Conservation (phyloP, 306 rosid species). For the Trichosanthes cucumerina region DNA sequence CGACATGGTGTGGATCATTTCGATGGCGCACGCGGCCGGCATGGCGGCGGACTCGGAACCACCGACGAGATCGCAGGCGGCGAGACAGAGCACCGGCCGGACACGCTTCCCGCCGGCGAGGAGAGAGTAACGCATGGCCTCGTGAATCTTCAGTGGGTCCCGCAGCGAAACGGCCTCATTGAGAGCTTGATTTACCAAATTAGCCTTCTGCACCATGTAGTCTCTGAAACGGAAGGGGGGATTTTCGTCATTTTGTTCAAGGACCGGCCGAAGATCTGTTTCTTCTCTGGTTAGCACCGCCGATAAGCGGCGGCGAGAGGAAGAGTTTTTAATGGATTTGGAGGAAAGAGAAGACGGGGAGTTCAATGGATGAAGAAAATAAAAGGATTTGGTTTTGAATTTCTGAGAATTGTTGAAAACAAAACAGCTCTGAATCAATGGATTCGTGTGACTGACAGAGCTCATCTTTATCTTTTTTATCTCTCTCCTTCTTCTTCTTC, state of each 20-base stretch:
- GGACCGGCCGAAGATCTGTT: not conserved
- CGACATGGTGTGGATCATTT: slow-evolving; percentile 63
- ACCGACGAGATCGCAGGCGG: slow-evolving; percentile 48
- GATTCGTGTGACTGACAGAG: slow-evolving; percentile 17
- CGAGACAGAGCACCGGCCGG: slow-evolving; percentile 47
- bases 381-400: slow-evolving; percentile 12
- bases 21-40: slow-evolving; percentile 45
- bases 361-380: not conserved
- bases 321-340: not conserved
- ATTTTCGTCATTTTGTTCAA: not conserved
- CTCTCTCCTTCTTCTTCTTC: not conserved
- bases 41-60: slow-evolving; percentile 25
- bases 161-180: slow-evolving; percentile 25
- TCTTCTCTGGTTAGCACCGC: slow-evolving; percentile 17
- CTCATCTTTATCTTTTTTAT: slow-evolving; percentile 14
- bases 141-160: slow-evolving; percentile 38
- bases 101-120: slow-evolving; percentile 56
- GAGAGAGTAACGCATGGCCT: slow-evolving; percentile 59
- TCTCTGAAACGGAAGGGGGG: slow-evolving; percentile 26
- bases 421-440: slow-evolving; percentile 15
- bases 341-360: slow-evolving; percentile 8
- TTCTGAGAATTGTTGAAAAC: slow-evolving; percentile 16
- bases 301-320: slow-evolving; percentile 4
- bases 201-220: slow-evolving; percentile 34
- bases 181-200: slow-evolving; percentile 28